Percentiles rank a stretch among this genome's conserved stretches.
These are phyloP conservation scores for Paspalum vaginatum DNA, from an alignment of 176 grass and related monocot genomes.

Conservation along the genomic window DNA sequence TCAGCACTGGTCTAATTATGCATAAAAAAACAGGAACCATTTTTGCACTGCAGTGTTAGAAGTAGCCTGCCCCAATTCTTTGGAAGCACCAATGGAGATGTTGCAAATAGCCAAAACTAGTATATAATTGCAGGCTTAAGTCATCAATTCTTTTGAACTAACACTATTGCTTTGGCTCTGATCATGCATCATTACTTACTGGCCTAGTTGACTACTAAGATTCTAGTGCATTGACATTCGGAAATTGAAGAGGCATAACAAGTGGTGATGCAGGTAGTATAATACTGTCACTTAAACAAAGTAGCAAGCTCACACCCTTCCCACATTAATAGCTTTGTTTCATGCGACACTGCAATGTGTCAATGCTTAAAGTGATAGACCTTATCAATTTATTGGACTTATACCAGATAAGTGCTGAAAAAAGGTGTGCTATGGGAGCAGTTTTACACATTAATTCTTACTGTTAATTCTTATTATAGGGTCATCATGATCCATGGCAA, in stretches of 20 bases:
- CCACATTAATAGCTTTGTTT: not conserved
- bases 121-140: not conserved
- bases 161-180: constrained; percentile 1
- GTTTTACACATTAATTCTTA: not conserved
- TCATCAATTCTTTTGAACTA: not conserved
- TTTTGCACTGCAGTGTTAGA: not conserved
- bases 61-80: not conserved
- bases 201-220: not conserved
- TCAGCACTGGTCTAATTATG: not conserved
- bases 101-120: not conserved
- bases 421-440: not conserved
- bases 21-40: not conserved
- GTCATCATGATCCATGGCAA: not conserved
- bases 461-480: not conserved
- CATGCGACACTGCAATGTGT: not conserved
- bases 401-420: not conserved
- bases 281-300: not conserved
- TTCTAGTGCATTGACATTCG: not conserved
- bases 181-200: not conserved
- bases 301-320: not conserved
- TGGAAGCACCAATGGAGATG: not conserved
- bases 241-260: not conserved
- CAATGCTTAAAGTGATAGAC: not conserved
- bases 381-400: not conserved
- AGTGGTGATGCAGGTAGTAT: not conserved